phyloP scores from a whole-genome alignment of 78 protist species.

The Salpingoeca rosetta region DNA sequence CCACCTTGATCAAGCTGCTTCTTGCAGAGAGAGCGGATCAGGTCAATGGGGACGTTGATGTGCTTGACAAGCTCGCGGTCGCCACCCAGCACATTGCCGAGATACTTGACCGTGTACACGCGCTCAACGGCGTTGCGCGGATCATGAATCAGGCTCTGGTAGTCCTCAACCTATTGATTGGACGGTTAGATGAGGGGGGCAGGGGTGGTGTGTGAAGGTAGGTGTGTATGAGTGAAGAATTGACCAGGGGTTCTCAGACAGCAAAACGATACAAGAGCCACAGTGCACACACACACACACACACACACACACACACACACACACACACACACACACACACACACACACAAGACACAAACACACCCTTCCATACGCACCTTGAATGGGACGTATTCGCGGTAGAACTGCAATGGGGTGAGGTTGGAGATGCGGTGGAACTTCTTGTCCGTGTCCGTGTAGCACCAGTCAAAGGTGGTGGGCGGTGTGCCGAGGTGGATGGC shows the following conservation, averaged over 20 bases:
- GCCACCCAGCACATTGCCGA: conserved; percentile 3
- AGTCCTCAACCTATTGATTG: background rate
- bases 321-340: too few species aligned
- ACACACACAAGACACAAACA: too few species aligned
- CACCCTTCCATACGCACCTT: too few species aligned
- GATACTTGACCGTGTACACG: conserved; percentile 12
- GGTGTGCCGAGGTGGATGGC: conserved; percentile 24
- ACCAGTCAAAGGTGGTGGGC: background rate
- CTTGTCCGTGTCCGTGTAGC: background rate
- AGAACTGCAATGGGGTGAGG: conserved; percentile 13
- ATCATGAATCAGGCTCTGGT: conserved; percentile 23
- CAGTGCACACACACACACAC: too few species aligned
- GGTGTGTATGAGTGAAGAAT: too few species aligned
- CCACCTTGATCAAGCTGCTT: background rate
- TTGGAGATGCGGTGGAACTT: background rate
- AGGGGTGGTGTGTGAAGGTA: too few species aligned
- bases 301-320: too few species aligned
- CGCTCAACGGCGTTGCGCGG: conserved; percentile 7
- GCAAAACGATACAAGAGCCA: too few species aligned
- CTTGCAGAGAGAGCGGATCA: background rate
- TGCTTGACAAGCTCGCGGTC: background rate
- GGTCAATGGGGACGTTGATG: conserved; percentile 16
- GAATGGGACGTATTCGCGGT: too few species aligned
- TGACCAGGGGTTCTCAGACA: too few species aligned
- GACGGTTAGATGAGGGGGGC: too few species aligned